phyloP scores from a whole-genome alignment of 2,329 filamentous ascomycete genomes.

The Microdochium trichocladiopsis region DNA sequence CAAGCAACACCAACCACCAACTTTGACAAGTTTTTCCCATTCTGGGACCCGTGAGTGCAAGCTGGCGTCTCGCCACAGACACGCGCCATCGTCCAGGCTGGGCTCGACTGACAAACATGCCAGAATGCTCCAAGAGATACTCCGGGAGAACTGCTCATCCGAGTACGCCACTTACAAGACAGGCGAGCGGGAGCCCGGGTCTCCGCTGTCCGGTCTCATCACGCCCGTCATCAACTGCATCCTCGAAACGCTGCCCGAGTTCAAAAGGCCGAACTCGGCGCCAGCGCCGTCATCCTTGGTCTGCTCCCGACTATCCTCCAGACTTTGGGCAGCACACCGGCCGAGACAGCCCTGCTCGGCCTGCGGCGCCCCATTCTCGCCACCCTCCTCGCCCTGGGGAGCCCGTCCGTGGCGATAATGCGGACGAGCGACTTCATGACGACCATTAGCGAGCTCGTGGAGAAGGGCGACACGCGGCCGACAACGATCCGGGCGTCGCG shows the following conservation, averaged over 20 bases:
- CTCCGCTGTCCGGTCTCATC: constrained; percentile 4
- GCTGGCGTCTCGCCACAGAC: too few relatives aligned
- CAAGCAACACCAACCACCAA: neutral
- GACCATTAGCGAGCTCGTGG: constrained; percentile 1
- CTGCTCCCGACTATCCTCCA: constrained; percentile 11
- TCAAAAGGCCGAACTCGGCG: constrained; percentile 12
- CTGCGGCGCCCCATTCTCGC: constrained; percentile 8
- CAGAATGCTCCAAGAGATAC: constrained; percentile 5
- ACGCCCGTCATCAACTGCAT: constrained; percentile 12
- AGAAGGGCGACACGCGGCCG: neutral
- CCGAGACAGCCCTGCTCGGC: constrained; percentile 9
- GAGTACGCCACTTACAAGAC: constrained; percentile 7
- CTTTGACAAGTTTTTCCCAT: neutral
- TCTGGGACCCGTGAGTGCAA: neutral
- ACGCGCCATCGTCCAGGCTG: too few relatives aligned
- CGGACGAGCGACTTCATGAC: constrained; percentile 5
- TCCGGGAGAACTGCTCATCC: constrained; percentile 6
- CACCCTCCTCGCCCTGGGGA: constrained; percentile 10
- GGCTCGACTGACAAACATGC: too few relatives aligned
- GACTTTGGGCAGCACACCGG: constrained; percentile 9
- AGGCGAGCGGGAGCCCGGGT: constrained; percentile 1
- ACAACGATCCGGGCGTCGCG: neutral
- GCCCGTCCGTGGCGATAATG: constrained; percentile 9
- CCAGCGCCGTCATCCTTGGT: constrained; percentile 10
- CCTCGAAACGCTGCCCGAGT: constrained; percentile 9